Conservation (phyloP, 805 yeast genomes). For the Saturnispora mendoncae region DNA sequence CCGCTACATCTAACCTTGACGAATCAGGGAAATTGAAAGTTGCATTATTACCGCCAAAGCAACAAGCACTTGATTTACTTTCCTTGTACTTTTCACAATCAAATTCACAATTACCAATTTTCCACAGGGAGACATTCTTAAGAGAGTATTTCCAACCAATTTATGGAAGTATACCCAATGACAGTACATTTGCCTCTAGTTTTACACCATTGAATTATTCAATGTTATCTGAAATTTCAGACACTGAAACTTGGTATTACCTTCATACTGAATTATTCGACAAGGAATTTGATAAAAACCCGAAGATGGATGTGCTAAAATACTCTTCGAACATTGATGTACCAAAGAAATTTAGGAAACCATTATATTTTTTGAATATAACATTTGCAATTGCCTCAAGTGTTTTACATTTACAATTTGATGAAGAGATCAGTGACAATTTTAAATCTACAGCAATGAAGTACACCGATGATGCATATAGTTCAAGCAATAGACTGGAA, state of each 20-base stretch:
- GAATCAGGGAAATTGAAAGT: constrained; percentile 20
- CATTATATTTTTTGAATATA: constrained; percentile 65
- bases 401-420: constrained; percentile 59
- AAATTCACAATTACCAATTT: constrained; percentile 73
- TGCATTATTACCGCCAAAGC: constrained; percentile 59
- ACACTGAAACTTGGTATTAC: constrained; percentile 39
- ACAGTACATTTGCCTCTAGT: constrained; percentile 50
- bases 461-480: constrained; percentile 48
- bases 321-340: constrained; percentile 33
- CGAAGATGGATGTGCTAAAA: constrained; percentile 26
- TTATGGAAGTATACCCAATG: constrained; percentile 57
- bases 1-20: not conserved
- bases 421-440: constrained; percentile 56
- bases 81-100: constrained; percentile 66
- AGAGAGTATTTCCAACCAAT: constrained; percentile 63
- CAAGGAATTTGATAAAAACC: constrained; percentile 16
- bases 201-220: constrained; percentile 38
- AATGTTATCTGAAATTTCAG: constrained; percentile 22
- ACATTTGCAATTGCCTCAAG: constrained; percentile 77
- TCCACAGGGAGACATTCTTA: constrained; percentile 75
- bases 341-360: constrained; percentile 41
- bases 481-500: constrained; percentile 55
- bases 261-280: constrained; percentile 33
- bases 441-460: constrained; percentile 58
- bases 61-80: constrained; percentile 57